Percentiles rank a stretch among this genome's conserved stretches.
These are phyloP conservation scores for Dicorynia guianensis DNA, from an alignment of 306 rosid species.

Conservation along the genomic window DNA sequence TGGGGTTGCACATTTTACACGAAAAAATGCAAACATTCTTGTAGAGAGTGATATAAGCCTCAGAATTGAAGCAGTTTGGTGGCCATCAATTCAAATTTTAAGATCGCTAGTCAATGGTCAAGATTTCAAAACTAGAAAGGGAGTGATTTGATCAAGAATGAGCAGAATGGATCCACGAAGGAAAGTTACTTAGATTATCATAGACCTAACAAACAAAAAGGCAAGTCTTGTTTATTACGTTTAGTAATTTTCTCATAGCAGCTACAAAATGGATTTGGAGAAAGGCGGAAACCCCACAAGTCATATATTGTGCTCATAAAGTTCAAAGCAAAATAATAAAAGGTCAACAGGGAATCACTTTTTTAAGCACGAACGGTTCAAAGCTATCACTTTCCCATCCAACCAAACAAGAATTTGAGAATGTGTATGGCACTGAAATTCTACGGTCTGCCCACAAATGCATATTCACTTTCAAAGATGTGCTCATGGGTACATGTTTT, in stretches of 20 bases:
- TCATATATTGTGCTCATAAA: not conserved
- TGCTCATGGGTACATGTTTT: constrained; percentile 36
- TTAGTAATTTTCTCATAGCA: not conserved
- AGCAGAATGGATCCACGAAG: constrained; percentile 20
- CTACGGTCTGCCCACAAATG: constrained; percentile 40
- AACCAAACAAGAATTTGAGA: constrained; percentile 11
- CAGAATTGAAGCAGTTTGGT: not conserved
- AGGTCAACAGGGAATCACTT: constrained; percentile 43
- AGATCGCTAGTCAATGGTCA: constrained; percentile 32
- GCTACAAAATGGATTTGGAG: no score
- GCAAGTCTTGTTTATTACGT: constrained; percentile 28
- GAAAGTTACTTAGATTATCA: constrained; percentile 26
- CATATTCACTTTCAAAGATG: constrained; percentile 44
- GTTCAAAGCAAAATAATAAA: not conserved
- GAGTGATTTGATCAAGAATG: constrained; percentile 4
- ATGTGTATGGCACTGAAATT: constrained; percentile 42
- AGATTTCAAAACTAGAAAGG: not conserved
- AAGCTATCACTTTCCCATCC: constrained; percentile 41
- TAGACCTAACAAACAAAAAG: constrained; percentile 20
- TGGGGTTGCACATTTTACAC: not conserved
- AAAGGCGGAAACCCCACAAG: no score
- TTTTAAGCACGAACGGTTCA: constrained; percentile 36
- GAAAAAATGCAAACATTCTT: not conserved
- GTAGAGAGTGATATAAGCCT: not conserved
- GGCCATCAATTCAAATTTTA: not conserved